Percentiles rank a stretch among this genome's conserved stretches.
phyloP scores from a whole-genome alignment of 2,329 filamentous ascomycete species.

The Parastagonospora nodorum region DNA sequence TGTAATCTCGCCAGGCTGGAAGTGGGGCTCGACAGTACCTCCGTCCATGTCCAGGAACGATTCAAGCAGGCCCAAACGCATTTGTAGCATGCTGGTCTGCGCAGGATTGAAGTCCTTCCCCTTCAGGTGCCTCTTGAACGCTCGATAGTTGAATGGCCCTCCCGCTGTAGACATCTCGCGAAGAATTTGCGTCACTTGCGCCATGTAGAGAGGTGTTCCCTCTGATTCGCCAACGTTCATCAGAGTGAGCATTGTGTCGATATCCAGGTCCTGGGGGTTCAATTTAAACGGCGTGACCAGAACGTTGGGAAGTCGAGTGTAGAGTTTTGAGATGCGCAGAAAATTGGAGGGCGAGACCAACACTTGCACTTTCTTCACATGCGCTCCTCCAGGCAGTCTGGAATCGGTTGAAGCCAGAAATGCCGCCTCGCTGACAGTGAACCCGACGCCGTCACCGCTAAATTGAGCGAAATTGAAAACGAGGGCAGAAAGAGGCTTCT shows the following conservation, averaged over 20 bases:
- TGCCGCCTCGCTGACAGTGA: slow-evolving; percentile 62
- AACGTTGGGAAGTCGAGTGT: slow-evolving; percentile 46
- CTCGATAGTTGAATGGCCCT: slow-evolving; percentile 55
- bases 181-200: slow-evolving; percentile 52
- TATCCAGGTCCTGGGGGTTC: slow-evolving; percentile 56
- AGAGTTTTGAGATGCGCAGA: slow-evolving; percentile 17
- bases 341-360: slow-evolving; percentile 31
- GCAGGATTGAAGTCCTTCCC: slow-evolving; percentile 18
- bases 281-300: slow-evolving; percentile 54
- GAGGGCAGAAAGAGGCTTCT: slow-evolving; percentile 61
- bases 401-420: slow-evolving; percentile 57
- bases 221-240: slow-evolving; percentile 19
- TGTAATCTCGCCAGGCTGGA: slow-evolving; percentile 58
- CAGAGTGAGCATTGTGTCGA: slow-evolving; percentile 52
- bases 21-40: slow-evolving; percentile 12
- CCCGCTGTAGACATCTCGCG: slow-evolving; percentile 59
- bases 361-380: slow-evolving; percentile 20
- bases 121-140: slow-evolving; percentile 21
- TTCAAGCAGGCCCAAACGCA: slow-evolving; percentile 67
- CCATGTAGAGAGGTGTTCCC: slow-evolving; percentile 60
- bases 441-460: slow-evolving; percentile 53
- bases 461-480: slow-evolving; percentile 60
- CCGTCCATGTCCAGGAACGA: slow-evolving; percentile 60
- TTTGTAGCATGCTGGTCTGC: slow-evolving; percentile 62
- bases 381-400: slow-evolving; percentile 15